phyloP scores from a whole-genome alignment of 495 filamentous ascomycete genomes.

The Amphirosellinia nigrospora region DNA sequence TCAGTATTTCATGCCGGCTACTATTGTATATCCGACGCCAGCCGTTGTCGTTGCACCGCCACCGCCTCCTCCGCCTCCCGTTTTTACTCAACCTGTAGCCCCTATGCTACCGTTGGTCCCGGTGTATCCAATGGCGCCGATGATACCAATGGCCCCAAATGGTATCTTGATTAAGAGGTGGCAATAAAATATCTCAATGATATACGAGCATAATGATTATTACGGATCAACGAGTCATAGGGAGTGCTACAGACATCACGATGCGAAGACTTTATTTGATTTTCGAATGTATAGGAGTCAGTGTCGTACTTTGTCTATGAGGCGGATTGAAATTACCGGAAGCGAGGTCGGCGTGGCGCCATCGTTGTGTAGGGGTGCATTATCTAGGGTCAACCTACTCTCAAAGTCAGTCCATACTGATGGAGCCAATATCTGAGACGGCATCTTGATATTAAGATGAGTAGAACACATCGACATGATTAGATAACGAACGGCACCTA shows the following conservation, averaged over 20 bases:
- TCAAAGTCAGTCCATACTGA: background rate
- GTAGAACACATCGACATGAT: too few relatives aligned
- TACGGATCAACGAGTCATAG: background rate
- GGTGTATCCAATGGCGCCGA: background rate
- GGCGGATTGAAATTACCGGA: background rate
- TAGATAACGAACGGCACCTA: too few relatives aligned
- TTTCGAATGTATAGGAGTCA: background rate
- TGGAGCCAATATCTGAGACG: background rate
- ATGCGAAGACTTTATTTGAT: background rate
- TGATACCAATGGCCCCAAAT: conserved; percentile 7
- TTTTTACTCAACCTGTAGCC: background rate
- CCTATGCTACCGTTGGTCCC: conserved; percentile 8
- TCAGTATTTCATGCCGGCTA: background rate
- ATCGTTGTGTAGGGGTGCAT: background rate
- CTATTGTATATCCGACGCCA: background rate
- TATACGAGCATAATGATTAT: background rate
- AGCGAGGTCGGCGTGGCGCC: background rate
- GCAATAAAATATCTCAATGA: background rate
- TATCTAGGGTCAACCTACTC: background rate
- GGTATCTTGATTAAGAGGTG: background rate
- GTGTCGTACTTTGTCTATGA: background rate
- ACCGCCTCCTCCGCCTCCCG: conserved; percentile 4
- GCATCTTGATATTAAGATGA: background rate
- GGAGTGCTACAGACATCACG: background rate
- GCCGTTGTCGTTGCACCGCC: conserved; percentile 16